These are phyloP conservation scores for Onygenales sp. DNA, from an alignment of 2,329 filamentous ascomycete genomes.

Conservation along the genomic window DNA sequence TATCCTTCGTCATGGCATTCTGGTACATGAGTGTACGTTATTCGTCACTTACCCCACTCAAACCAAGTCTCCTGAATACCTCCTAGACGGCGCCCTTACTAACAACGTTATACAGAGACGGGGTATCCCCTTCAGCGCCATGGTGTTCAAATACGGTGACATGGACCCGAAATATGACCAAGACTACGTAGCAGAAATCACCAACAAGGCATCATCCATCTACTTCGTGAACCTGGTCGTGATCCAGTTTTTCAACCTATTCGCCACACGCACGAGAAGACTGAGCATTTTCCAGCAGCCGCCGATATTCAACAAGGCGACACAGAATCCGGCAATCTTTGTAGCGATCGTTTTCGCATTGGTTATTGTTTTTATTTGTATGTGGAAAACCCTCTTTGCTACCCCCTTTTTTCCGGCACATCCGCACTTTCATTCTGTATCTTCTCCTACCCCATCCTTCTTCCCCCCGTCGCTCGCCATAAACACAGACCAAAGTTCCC, in stretches of 20 bases:
- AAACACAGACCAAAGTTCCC: constrained; percentile 10
- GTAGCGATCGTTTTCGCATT: constrained; percentile 62
- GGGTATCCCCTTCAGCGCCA: constrained; percentile 54
- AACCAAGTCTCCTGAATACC: constrained; percentile 29
- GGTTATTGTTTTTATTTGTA: constrained; percentile 59
- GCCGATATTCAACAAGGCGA: constrained; percentile 54
- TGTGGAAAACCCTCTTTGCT: constrained; percentile 16
- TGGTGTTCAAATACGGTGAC: constrained; percentile 61
- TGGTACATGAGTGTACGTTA: constrained; percentile 45
- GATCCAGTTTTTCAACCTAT: constrained; percentile 63
- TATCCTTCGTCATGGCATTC: constrained; percentile 56
- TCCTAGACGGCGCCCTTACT: constrained; percentile 20
- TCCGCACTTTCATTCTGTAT: background rate
- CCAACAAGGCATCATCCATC: constrained; percentile 60
- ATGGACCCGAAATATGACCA: constrained; percentile 42
- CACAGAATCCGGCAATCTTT: constrained; percentile 60
- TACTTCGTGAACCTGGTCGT: constrained; percentile 75
- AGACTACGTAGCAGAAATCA: constrained; percentile 45
- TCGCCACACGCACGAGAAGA: constrained; percentile 57
- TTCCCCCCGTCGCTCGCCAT: background rate
- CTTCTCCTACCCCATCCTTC: too few relatives aligned
- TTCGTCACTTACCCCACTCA: constrained; percentile 4
- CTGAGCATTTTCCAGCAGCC: constrained; percentile 64
- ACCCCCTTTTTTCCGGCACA: too few relatives aligned
- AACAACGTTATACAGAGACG: constrained; percentile 23